Evolutionary conservation across 2,329 filamentous ascomycete species (phyloP).

Genomic region (Fusarium lyarnte): DNA sequence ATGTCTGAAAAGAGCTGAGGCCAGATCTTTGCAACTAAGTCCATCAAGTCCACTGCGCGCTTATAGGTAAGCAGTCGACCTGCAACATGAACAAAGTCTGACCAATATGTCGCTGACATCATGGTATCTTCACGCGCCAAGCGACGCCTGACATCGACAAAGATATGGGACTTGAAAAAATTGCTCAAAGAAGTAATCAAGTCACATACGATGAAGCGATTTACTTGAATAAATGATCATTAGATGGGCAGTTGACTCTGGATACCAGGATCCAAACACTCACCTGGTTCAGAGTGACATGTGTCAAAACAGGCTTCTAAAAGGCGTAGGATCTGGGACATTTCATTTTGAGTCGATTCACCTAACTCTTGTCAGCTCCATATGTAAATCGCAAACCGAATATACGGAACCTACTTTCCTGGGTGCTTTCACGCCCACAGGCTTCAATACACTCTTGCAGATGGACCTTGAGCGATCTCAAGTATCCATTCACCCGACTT

Average conservation of each 20-base stretch:
- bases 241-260: background rate
- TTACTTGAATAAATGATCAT: background rate
- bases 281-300: background rate
- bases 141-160: background rate
- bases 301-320: background rate
- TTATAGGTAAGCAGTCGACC: background rate
- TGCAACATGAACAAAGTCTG: background rate
- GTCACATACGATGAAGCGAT: background rate
- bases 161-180: background rate
- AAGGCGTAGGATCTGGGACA: background rate
- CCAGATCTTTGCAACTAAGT: background rate
- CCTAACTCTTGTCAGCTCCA: background rate
- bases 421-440: background rate
- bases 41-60: background rate
- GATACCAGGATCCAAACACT: background rate
- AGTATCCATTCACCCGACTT: background rate
- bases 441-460: background rate
- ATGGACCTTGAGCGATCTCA: background rate
- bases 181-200: background rate
- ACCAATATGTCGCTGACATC: background rate
- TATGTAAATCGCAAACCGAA: rapidly evolving
- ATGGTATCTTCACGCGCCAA: background rate
- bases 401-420: background rate
- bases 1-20: background rate
- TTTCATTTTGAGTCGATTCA: background rate